phyloP scores from a whole-genome alignment of 176 grass and related monocot species.

The Hordeum marinum region DNA sequence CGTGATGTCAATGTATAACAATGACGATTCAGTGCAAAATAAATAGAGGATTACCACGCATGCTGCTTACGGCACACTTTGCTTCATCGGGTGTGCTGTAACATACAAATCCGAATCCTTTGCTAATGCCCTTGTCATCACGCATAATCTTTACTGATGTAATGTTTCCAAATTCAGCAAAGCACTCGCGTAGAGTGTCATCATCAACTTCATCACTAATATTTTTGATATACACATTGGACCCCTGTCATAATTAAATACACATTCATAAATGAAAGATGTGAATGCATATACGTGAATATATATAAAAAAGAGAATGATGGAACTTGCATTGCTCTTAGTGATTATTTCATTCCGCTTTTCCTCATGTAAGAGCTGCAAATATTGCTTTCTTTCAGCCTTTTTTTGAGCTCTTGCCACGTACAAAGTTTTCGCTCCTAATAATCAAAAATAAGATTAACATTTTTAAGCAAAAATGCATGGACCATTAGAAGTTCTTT shows the following conservation, averaged over 20 bases:
- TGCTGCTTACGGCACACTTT: conserved; percentile 46
- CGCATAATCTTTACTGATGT: conserved; percentile 82
- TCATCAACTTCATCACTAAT: conserved; percentile 67
- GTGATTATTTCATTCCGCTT: conserved; percentile 65
- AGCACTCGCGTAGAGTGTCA: conserved; percentile 41
- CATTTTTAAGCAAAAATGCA: neutral
- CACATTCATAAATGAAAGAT: neutral
- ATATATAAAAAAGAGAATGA: neutral
- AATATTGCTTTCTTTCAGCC: conserved; percentile 63
- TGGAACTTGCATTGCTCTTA: conserved; percentile 59
- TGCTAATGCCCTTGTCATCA: conserved; percentile 73
- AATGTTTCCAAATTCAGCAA: conserved; percentile 73
- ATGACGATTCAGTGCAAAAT: neutral
- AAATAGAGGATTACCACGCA: conserved; percentile 53
- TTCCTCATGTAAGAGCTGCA: conserved; percentile 58
- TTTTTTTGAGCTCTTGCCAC: conserved; percentile 88
- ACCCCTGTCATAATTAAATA: conserved; percentile 36
- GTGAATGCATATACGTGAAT: neutral
- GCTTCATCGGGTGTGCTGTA: conserved; percentile 74
- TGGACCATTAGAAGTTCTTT: neutral
- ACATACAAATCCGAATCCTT: conserved; percentile 91
- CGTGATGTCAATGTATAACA: neutral
- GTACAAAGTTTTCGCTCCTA: conserved; percentile 73
- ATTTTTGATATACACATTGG: conserved; percentile 91
- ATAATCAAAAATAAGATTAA: neutral